Conservation (phyloP, 2,329 filamentous ascomycete genomes). For the Phaeosphaeria sp. region DNA sequence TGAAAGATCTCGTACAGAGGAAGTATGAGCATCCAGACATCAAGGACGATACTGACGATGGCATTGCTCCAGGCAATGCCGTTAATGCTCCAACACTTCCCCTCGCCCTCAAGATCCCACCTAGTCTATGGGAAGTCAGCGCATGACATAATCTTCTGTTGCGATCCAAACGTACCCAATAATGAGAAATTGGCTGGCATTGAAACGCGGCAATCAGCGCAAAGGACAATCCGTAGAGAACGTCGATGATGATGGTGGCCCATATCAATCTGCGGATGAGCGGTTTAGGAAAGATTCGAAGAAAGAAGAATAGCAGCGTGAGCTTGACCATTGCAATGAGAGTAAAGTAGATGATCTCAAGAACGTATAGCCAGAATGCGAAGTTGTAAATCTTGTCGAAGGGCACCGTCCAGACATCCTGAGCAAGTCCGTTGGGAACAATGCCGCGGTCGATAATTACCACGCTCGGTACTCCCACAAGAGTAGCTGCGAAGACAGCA, state of each 20-base stretch:
- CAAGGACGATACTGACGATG: conserved; percentile 32
- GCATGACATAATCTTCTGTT: background rate
- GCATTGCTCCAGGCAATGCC: conserved; percentile 40
- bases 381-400: conserved; percentile 52
- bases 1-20: conserved; percentile 38
- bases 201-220: conserved; percentile 29
- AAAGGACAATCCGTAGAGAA: conserved; percentile 25
- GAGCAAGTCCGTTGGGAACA: conserved; percentile 50
- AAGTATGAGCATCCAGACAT: conserved; percentile 32
- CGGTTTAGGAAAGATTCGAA: conserved; percentile 33
- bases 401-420: conserved; percentile 58
- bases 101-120: conserved; percentile 24
- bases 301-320: conserved; percentile 33
- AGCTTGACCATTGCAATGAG: conserved; percentile 30
- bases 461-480: conserved; percentile 3
- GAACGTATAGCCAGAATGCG: conserved; percentile 30
- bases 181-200: conserved; percentile 37
- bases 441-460: conserved; percentile 14
- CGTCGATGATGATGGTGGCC: conserved; percentile 22
- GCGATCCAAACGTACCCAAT: conserved; percentile 17
- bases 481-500: conserved; percentile 4
- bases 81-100: conserved; percentile 40
- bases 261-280: conserved; percentile 11
- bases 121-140: conserved; percentile 12
- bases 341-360: conserved; percentile 39